A percentile compares a stretch with the other conserved stretches of the same genome.
Conservation (phyloP, 805 yeast genomes). For the Saturnispora halmiae region DNA sequence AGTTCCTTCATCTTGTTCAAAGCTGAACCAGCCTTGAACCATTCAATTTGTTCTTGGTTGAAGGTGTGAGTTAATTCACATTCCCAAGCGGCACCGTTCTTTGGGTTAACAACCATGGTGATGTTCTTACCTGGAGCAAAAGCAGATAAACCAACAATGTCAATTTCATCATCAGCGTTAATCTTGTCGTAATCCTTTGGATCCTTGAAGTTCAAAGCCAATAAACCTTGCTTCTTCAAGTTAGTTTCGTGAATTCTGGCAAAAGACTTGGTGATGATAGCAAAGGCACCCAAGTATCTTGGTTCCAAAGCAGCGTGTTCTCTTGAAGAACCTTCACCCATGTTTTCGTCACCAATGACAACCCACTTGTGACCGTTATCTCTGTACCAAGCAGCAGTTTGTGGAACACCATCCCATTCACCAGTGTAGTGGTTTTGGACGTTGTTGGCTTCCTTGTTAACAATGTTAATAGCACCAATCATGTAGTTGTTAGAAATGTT, state of each 20-base stretch:
- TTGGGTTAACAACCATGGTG: slow-evolving; percentile 64
- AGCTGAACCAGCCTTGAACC: slow-evolving; percentile 99
- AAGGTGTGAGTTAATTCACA: slow-evolving; percentile 92
- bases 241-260: slow-evolving; percentile 99
- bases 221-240: slow-evolving; percentile 98
- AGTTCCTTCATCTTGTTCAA: slow-evolving; percentile 68
- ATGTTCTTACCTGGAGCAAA: slow-evolving; percentile 91
- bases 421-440: slow-evolving; percentile 88
- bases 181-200: slow-evolving; percentile 90
- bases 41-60: slow-evolving; percentile 93
- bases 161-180: slow-evolving; percentile 82
- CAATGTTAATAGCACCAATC: slow-evolving; percentile 98
- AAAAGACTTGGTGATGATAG: slow-evolving; percentile 94
- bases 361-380: slow-evolving; percentile 91
- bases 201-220: slow-evolving; percentile 90
- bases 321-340: slow-evolving; percentile 99
- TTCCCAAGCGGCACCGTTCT: slow-evolving; percentile 78
- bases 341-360: slow-evolving; percentile 96
- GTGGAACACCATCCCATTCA: slow-evolving; percentile 91
- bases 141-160: slow-evolving; percentile 71
- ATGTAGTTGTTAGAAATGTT: slow-evolving; percentile 98
- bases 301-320: slow-evolving; percentile 99
- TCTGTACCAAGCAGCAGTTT: slow-evolving; percentile 91
- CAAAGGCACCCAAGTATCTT: slow-evolving; percentile 97
- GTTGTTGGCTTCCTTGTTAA: slow-evolving; percentile 88